phyloP scores from a whole-genome alignment of 129 eudicot species.

The Centella asiatica region DNA sequence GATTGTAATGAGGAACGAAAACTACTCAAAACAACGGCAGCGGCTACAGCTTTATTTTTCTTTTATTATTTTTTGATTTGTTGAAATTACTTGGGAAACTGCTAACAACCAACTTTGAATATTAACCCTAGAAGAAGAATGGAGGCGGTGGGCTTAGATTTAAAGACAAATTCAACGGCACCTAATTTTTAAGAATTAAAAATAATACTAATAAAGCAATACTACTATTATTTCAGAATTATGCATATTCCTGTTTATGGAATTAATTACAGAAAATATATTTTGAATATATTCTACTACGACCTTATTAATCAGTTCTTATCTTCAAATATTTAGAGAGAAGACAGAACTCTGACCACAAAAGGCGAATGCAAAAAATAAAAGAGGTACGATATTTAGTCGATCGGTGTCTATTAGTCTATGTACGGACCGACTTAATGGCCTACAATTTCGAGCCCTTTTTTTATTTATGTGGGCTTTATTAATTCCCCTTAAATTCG shows the following conservation, averaged over 20 bases:
- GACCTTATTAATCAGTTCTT: too few species aligned
- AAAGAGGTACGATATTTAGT: too few species aligned
- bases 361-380: too few species aligned
- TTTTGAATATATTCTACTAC: neutral
- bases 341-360: too few species aligned
- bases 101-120: conserved; percentile 4
- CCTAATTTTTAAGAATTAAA: neutral
- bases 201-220: neutral
- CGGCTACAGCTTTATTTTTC: neutral
- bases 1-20: conserved; percentile 23
- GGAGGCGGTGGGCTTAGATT: conserved; percentile 30
- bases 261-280: neutral
- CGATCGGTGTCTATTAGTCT: too few species aligned
- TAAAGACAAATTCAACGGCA: conserved; percentile 25
- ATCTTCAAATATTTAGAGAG: too few species aligned
- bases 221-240: neutral
- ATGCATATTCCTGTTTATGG: neutral
- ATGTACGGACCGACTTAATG: too few species aligned
- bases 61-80: neutral
- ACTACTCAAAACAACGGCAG: neutral
- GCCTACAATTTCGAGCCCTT: too few species aligned
- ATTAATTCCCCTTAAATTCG: too few species aligned
- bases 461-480: too few species aligned
- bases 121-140: conserved; percentile 9
- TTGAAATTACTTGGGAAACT: neutral